Evolutionary conservation across 495 filamentous ascomycete species (phyloP), one percentile per base, ranked within the genome.

Genomic region (Daldinia concentrica): DNA sequence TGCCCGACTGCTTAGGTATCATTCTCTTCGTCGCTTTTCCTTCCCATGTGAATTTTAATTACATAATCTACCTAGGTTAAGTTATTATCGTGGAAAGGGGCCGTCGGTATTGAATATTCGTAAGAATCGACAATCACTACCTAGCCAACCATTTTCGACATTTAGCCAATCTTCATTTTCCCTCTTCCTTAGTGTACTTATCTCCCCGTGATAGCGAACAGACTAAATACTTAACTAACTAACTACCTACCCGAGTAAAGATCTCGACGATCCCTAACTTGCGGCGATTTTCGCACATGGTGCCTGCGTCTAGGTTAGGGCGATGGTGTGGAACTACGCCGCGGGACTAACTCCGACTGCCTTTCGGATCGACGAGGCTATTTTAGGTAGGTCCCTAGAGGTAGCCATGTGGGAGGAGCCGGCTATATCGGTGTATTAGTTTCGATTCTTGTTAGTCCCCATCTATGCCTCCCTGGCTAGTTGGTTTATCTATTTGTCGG

Each of bases 361-460:
- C 19, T 64, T 8, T 45, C 43, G 45, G 68, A 65, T 70, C 56
- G 67, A 61, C 67, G 54, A 57, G 9, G 27, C 67, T 64, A 60
- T 29, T 70, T 70, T 70, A 62, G 62, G 68, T 65, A 60, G 61
- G 61, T 70, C 61, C 14, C n/a, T n/a, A n/a, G n/a, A n/a, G n/a
- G 29, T 66, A 30, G 14, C 24, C 30, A 15, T 30, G 14, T 29
- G 9, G 19, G 8, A 11, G 17, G 43, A 48, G 19, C 17, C 43
- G 43, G 43, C 19, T 48, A 48, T 22, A 22, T 48, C 43, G 43
- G 9, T 24, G 43, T 5, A 6, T 48, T 48, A 48, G 43, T 22
- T 48, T 48, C 11, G 34, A 0, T 36, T 36, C 34, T 14, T 36
- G 34, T 36, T 36, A 36, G 11, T 6, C 6, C 34, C 3, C 12